Percentiles rank a stretch among this genome's conserved stretches.
phyloP scores from a whole-genome alignment of 2,329 filamentous ascomycete species.

The Fusarium setosum region DNA sequence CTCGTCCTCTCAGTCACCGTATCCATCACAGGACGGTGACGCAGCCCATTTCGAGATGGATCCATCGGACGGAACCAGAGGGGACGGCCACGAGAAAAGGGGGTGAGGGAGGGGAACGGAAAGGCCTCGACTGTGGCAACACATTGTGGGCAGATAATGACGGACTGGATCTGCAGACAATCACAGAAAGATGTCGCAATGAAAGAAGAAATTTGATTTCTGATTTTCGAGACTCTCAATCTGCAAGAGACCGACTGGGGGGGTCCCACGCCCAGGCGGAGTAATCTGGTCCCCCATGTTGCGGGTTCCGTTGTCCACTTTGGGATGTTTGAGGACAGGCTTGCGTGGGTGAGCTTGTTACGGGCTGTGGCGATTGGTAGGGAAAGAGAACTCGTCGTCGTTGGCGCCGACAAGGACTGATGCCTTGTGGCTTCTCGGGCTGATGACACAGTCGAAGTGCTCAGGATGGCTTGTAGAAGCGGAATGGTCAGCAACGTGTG shows the following conservation, averaged over 20 bases:
- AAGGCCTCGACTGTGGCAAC: neutral
- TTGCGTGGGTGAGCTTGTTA: neutral
- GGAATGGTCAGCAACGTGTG: slow-evolving; percentile 1
- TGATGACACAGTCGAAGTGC: slow-evolving; percentile 46
- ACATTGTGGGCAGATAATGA: neutral
- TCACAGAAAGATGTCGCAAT: slow-evolving; percentile 5
- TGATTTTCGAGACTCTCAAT: slow-evolving; percentile 10
- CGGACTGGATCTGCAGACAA: neutral
- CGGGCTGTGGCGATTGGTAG: neutral
- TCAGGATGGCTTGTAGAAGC: slow-evolving; percentile 43
- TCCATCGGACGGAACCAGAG: neutral
- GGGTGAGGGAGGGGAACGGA: neutral
- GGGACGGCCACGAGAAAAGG: neutral
- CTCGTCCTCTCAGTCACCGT: neutral
- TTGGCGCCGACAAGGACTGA: slow-evolving; percentile 22
- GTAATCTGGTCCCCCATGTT: slow-evolving; percentile 10
- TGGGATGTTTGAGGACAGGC: neutral
- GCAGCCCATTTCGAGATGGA: neutral
- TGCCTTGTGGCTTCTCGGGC: slow-evolving; percentile 28
- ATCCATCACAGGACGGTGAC: neutral
- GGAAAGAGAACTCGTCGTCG: neutral
- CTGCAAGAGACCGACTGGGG: slow-evolving; percentile 10
- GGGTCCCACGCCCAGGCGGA: slow-evolving; percentile 3
- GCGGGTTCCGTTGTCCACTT: neutral
- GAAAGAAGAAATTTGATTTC: slow-evolving; percentile 19